Percentiles rank a stretch among this genome's conserved stretches.
phyloP scores from a whole-genome alignment of 257 asterid species.

The Solanum microdontum region DNA sequence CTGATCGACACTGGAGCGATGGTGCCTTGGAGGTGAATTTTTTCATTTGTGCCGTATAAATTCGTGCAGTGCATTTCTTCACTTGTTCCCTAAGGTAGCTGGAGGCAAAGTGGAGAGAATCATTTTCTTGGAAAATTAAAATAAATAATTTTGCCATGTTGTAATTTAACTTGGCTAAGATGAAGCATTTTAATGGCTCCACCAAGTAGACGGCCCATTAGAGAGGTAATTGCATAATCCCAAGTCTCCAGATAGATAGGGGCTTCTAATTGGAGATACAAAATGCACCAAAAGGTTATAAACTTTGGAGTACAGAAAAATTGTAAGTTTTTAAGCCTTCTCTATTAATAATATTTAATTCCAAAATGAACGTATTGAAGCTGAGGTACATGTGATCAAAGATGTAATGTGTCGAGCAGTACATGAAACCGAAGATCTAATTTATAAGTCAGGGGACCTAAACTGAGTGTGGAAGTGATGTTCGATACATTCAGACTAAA shows the following conservation, averaged over 20 bases:
- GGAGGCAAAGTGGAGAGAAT: neutral
- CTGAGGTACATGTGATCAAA: neutral
- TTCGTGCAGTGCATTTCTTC: neutral
- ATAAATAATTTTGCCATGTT: neutral
- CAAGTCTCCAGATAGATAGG: neutral
- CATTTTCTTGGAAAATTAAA: neutral
- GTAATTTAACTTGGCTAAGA: neutral
- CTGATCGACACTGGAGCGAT: constrained; percentile 89
- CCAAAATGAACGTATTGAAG: neutral
- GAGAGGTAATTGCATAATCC: neutral
- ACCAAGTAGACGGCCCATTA: neutral
- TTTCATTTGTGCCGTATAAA: neutral
- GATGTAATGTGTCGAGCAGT: neutral
- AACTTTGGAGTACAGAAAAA: neutral
- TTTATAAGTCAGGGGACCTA: neutral
- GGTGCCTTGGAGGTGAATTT: constrained; percentile 48
- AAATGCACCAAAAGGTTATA: neutral
- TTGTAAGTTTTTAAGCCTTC: neutral
- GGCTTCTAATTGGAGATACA: neutral
- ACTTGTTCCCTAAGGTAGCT: neutral
- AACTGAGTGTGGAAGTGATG: neutral
- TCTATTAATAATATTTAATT: neutral
- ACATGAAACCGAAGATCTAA: neutral
- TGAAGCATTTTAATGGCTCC: neutral
- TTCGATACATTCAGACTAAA: neutral